phyloP scores from a whole-genome alignment of 2,329 filamentous ascomycete species.

The Aspergillus fumigatiaffinis region DNA sequence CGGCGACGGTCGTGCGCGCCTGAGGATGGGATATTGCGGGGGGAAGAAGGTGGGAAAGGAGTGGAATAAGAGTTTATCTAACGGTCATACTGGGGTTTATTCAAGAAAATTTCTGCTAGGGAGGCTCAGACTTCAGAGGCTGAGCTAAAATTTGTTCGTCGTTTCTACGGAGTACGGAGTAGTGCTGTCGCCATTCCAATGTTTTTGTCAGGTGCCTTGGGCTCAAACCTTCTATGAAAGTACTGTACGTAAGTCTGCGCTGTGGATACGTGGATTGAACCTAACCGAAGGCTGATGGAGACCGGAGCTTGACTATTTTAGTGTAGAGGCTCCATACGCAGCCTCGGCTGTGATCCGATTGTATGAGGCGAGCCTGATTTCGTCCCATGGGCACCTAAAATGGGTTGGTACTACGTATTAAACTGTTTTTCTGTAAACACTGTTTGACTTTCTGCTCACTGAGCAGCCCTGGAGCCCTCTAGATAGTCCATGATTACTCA shows the following conservation, averaged over 20 bases:
- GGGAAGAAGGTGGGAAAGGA: neutral
- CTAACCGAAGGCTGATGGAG: too few relatives aligned
- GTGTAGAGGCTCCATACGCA: neutral
- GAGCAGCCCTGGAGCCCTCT: too few relatives aligned
- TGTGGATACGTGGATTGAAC: too few relatives aligned
- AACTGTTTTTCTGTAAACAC: too few relatives aligned
- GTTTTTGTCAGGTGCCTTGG: neutral
- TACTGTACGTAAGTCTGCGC: neutral
- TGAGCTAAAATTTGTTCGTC: neutral
- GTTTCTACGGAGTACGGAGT: too few relatives aligned
- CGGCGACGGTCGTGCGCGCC: neutral
- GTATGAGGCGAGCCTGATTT: too few relatives aligned
- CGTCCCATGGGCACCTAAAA: too few relatives aligned
- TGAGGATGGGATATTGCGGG: neutral
- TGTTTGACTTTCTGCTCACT: too few relatives aligned
- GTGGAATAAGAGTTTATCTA: neutral
- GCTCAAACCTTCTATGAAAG: neutral
- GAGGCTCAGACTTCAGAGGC: neutral
- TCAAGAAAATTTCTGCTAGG: neutral
- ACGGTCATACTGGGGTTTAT: neutral
- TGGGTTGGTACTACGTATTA: neutral
- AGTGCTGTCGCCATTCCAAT: too few relatives aligned
- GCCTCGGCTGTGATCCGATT: neutral
- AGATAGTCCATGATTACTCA: too few relatives aligned
- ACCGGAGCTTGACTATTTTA: neutral